Conservation (phyloP, 495 filamentous ascomycete species). For the Pseudotulostoma volvatum region DNA sequence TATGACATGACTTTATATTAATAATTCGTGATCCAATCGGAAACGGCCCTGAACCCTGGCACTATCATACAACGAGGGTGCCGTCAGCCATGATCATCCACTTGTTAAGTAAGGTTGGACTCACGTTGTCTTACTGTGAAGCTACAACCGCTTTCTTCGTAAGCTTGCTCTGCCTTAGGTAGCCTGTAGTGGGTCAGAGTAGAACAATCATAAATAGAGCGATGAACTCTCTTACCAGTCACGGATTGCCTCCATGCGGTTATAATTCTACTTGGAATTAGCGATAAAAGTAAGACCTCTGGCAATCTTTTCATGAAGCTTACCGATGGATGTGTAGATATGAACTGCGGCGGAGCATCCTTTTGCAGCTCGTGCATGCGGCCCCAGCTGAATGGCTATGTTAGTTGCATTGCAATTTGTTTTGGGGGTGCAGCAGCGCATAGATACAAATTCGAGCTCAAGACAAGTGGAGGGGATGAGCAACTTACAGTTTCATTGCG, state of each 20-base stretch:
- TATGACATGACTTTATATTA: no score
- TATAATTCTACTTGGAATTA: conserved; percentile 41
- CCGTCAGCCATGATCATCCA: background rate
- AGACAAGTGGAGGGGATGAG: no score
- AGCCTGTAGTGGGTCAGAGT: conserved; percentile 20
- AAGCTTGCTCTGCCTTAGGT: conserved; percentile 18
- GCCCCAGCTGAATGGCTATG: conserved; percentile 35
- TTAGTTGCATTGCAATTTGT: no score
- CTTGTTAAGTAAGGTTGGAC: conserved; percentile 3
- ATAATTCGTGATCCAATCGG: no score
- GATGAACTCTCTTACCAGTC: conserved; percentile 31
- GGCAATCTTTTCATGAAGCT: no score
- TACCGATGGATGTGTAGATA: conserved; percentile 78
- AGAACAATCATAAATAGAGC: background rate
- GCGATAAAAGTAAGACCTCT: no score
- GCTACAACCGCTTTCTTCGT: conserved; percentile 21
- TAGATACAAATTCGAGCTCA: no score
- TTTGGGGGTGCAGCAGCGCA: no score
- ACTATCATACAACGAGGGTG: conserved; percentile 11
- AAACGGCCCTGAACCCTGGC: conserved; percentile 17
- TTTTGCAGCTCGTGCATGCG: conserved; percentile 53
- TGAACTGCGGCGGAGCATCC: conserved; percentile 48
- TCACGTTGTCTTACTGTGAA: conserved; percentile 15
- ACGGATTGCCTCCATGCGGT: conserved; percentile 51
- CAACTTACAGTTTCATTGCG: conserved; percentile 41